Evolutionary conservation across 2,329 filamentous ascomycete genomes (phyloP).

Genomic region (Colletotrichum viniferum): DNA sequence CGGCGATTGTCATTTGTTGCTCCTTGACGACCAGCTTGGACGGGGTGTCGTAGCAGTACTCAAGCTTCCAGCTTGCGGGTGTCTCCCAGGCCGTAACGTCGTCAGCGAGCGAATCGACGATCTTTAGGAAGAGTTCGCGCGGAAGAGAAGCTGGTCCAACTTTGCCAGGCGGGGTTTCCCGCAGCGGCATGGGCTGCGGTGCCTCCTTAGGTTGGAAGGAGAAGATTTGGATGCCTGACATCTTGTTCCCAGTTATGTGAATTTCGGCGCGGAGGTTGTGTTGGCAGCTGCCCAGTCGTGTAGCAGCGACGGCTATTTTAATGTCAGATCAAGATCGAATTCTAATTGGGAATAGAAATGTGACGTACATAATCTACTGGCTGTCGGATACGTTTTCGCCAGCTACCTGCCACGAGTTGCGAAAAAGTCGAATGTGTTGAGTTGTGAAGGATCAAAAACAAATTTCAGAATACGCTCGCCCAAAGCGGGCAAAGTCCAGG

Average conservation of each 20-base stretch:
- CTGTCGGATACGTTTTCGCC: neutral
- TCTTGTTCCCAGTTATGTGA: neutral
- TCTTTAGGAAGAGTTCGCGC: fast-evolving
- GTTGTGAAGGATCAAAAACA: neutral
- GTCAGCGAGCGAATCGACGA: neutral
- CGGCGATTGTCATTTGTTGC: neutral
- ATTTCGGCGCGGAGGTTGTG: too few relatives aligned
- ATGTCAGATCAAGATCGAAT: neutral
- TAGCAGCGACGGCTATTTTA: fast-evolving
- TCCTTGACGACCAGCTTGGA: neutral
- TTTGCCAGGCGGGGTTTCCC: neutral
- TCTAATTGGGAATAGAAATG: neutral
- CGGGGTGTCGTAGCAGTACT: neutral
- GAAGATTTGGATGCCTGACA: neutral
- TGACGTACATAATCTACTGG: fast-evolving
- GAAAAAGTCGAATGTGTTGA: neutral
- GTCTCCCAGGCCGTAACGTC: neutral
- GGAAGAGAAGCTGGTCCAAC: neutral
- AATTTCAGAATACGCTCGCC: neutral
- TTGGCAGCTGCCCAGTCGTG: neutral
- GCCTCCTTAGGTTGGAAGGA: neutral
- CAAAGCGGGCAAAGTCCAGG: neutral
- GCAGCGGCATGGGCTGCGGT: neutral
- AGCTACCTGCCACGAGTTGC: fast-evolving
- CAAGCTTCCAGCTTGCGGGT: neutral